Base-by-base conservation (phyloP, 495 filamentous ascomycete species). In the Penicillium mononematosum region DNA sequence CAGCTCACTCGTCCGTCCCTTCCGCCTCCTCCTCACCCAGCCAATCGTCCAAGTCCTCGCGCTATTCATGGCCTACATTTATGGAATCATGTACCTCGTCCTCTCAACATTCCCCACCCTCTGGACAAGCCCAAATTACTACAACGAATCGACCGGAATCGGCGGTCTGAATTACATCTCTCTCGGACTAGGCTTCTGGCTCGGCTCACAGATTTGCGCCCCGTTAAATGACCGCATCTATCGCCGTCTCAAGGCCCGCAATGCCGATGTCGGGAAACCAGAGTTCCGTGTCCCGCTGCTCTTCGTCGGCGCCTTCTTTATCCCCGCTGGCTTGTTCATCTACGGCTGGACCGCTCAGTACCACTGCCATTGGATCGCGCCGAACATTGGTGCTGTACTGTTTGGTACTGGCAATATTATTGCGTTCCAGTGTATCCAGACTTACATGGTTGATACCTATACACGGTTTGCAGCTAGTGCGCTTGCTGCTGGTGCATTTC, bases 361-460 rank as follows among this genome's bases (percentile, higher is more conserved):
- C 20, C 75, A 79, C 34, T 69, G 71, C 2, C 85, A 88, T 64
- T 93, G 87, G 87, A 87, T 91, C 46, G 78, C 78, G 31, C 88
- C 88, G 0, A 87, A 90, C 60, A 83, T 92, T 55, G 89, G 89
- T 3, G 81, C 81, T 4, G 66, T 69, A 0, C 62, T 91, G 16
- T 86, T 89, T 54, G 69, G 74, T 8, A 68, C 74, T 7, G 87
- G 87, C 5, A 79, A 74, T 9, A 88, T 89, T 53, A 75, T 87
- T 5, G 73, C 77, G 0, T 88, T 88, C 65, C 88, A 90, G 70
- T 86, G 83, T 59, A 82, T 85, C 36, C 86, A 89, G 72, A 85
- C 83, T 9, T 94, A 89, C 63, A 72, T 91, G 45, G 83, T 92
- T n/a, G 90, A 96, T 65, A 70, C 86, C 6, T 92, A 92, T 69